These are phyloP conservation scores for Mitragyna speciosa DNA, from an alignment of 257 asterid genomes.

Conservation along the genomic window DNA sequence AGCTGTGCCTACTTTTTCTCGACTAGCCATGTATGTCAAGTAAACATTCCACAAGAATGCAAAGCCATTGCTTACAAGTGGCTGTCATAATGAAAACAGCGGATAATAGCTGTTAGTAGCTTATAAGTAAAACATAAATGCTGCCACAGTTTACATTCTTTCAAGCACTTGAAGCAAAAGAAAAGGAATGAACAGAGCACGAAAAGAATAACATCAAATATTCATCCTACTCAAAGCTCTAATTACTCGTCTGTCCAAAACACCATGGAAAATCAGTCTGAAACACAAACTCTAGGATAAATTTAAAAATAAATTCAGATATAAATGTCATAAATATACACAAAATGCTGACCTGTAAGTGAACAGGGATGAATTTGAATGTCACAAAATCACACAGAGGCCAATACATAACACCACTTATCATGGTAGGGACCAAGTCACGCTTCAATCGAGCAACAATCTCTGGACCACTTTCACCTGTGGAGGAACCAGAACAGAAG, in stretches of 20 bases:
- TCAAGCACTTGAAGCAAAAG: background rate
- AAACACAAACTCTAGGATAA: background rate
- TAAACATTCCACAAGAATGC: slow-evolving; percentile 83
- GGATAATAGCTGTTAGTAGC: slow-evolving; percentile 2
- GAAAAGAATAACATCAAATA: background rate
- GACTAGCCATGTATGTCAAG: slow-evolving; percentile 78
- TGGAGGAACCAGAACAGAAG: slow-evolving; percentile 11
- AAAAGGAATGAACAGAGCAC: background rate
- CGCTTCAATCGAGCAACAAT: slow-evolving; percentile 78
- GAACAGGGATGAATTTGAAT: slow-evolving; percentile 83
- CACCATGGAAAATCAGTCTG: background rate
- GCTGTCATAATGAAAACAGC: slow-evolving; percentile 50
- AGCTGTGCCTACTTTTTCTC: slow-evolving; percentile 43
- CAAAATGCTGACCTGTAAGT: slow-evolving; percentile 58
- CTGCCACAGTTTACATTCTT: background rate
- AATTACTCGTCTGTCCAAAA: background rate
- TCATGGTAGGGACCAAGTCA: slow-evolving; percentile 66
- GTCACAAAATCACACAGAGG: slow-evolving; percentile 82
- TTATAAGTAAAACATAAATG: background rate
- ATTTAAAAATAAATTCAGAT: background rate
- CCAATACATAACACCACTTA: slow-evolving; percentile 75
- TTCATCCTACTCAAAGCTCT: background rate
- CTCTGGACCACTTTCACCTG: slow-evolving; percentile 78
- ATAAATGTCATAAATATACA: background rate
- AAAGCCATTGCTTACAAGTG: slow-evolving; percentile 74